phyloP scores from a whole-genome alignment of 352 stramenopile genomes.

The Globisporangium echinulatum region DNA sequence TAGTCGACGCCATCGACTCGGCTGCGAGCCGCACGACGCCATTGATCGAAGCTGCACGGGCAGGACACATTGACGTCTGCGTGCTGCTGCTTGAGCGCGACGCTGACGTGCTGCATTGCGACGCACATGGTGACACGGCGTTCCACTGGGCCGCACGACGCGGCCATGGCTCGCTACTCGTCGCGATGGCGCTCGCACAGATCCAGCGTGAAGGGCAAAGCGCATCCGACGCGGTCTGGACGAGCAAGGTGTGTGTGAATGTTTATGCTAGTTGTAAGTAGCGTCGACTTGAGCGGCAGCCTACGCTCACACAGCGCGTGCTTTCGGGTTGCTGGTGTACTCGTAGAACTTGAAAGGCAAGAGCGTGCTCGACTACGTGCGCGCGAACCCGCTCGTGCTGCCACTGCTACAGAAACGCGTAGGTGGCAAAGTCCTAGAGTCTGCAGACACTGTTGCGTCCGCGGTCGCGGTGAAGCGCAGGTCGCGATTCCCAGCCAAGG shows the following conservation, averaged over 20 bases:
- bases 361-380: conserved; percentile 40
- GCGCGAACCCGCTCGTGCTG: conserved; percentile 26
- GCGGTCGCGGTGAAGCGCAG: conserved; percentile 21
- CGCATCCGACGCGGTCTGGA: conserved; percentile 31
- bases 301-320: not conserved
- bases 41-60: conserved; percentile 54
- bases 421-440: conserved; percentile 15
- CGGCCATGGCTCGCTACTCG: conserved; percentile 38
- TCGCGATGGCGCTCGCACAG: conserved; percentile 39
- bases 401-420: conserved; percentile 47
- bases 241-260: conserved; percentile 28
- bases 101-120: conserved; percentile 32
- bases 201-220: conserved; percentile 17
- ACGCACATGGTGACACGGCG: conserved; percentile 56
- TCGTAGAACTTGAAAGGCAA: conserved; percentile 53
- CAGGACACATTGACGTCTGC: conserved; percentile 42
- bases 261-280: not conserved
- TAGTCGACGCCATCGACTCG: conserved; percentile 49
- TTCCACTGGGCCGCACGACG: conserved; percentile 66
- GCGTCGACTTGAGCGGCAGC: not conserved
- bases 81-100: conserved; percentile 35
- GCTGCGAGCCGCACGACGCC: conserved; percentile 41
- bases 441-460: not conserved
- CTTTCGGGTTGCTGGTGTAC: too few species aligned
- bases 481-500: conserved; percentile 26